Percentiles rank a stretch among this genome's conserved stretches.
phyloP scores from a whole-genome alignment of 345 rosid species.

The Bruguiera sexangula region DNA sequence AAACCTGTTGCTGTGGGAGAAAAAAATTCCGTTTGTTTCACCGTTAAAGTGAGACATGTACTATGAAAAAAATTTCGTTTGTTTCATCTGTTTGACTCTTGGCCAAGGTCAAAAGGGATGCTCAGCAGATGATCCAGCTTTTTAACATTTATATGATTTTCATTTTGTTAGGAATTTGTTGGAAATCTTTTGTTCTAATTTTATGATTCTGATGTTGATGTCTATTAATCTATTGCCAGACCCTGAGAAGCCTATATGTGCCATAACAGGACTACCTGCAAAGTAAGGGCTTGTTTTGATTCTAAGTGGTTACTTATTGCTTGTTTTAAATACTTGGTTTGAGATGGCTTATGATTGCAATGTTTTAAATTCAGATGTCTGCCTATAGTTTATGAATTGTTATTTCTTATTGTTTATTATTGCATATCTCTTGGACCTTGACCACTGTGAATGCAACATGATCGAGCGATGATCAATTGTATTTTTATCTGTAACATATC shows the following conservation, averaged over 20 bases:
- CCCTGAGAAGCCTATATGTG: slow-evolving; percentile 74
- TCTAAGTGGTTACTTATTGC: slow-evolving; percentile 11
- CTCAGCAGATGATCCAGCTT: neutral
- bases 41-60: neutral
- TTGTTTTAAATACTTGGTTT: slow-evolving; percentile 3
- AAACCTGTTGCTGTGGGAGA: no score
- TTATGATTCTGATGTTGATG: slow-evolving; percentile 6
- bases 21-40: neutral
- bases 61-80: neutral
- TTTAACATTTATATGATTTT: neutral
- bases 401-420: no score
- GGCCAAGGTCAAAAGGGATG: neutral
- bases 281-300: slow-evolving; percentile 51
- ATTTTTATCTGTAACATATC: no score
- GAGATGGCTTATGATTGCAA: neutral
- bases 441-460: no score
- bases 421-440: no score
- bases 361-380: neutral
- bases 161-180: neutral
- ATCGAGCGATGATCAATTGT: no score
- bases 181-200: neutral
- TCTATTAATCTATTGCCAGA: slow-evolving; percentile 40
- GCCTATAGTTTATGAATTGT: neutral
- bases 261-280: slow-evolving; percentile 91
- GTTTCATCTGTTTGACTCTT: neutral